Evolutionary conservation across 768 basidiomycete species (phyloP).

Genomic region (Naganishia vishniacii): DNA sequence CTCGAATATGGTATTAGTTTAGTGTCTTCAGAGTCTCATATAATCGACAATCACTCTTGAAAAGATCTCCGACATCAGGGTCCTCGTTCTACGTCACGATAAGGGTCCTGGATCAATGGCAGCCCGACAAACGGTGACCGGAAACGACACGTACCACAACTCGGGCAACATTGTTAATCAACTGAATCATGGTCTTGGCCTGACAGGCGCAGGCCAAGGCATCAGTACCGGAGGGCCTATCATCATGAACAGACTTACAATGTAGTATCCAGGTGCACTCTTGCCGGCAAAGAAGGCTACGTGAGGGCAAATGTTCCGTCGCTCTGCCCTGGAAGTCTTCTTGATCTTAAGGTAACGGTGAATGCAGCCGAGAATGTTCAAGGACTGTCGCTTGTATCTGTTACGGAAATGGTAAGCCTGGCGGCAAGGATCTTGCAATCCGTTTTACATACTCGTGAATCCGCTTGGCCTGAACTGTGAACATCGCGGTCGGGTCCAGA

Average conservation of each 20-base stretch:
- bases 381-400: slow-evolving; percentile 71
- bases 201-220: neutral
- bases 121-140: neutral
- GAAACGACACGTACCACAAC: slow-evolving; percentile 52
- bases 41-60: slow-evolving; percentile 51
- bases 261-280: slow-evolving; percentile 78
- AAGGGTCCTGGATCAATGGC: neutral
- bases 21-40: neutral
- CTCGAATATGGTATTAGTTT: neutral
- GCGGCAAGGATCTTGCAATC: neutral
- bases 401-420: slow-evolving; percentile 5
- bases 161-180: slow-evolving; percentile 84
- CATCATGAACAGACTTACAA: slow-evolving; percentile 51
- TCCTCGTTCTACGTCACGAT: slow-evolving; percentile 56
- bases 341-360: slow-evolving; percentile 80
- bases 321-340: slow-evolving; percentile 66
- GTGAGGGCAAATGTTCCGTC: slow-evolving; percentile 68
- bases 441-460: slow-evolving; percentile 73
- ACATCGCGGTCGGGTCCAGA: slow-evolving; percentile 52
- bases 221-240: slow-evolving; percentile 52
- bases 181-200: slow-evolving; percentile 86
- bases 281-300: slow-evolving; percentile 98
- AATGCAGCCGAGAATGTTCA: slow-evolving; percentile 67
- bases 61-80: slow-evolving; percentile 72
- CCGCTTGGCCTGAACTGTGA: slow-evolving; percentile 57